A percentile compares a stretch with the other conserved stretches of the same genome.
Evolutionary conservation across 306 rosid genomes (phyloP).

Genomic region (Clitoria ternatea): DNA sequence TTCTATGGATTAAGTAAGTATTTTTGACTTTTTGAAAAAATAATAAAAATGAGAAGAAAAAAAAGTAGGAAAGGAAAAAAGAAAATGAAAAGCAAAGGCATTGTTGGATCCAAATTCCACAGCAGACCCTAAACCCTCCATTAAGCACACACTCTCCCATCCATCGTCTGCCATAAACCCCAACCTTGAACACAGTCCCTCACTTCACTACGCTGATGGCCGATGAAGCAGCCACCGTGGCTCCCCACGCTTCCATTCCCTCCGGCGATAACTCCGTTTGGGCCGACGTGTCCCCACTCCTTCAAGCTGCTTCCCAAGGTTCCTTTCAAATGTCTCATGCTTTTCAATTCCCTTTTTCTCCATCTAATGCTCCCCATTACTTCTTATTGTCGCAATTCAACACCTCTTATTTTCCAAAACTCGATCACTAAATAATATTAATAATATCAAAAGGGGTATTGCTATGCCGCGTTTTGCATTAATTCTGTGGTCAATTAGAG

Average conservation of each 20-base stretch:
- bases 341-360: background rate
- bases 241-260: slow-evolving; percentile 55
- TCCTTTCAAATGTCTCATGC: background rate
- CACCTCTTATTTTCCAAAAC: too few species aligned
- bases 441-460: background rate
- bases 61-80: background rate
- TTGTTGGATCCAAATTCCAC: background rate
- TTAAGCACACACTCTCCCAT: background rate
- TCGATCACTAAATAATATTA: background rate
- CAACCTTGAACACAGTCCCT: too few species aligned
- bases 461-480: background rate
- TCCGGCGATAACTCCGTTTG: slow-evolving; percentile 74
- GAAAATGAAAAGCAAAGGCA: background rate
- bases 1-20: too few species aligned
- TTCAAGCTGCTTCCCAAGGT: slow-evolving; percentile 81
- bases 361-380: background rate
- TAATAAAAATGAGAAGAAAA: background rate
- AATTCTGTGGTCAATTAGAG: background rate
- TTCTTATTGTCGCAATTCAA: background rate
- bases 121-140: slow-evolving; percentile 6
- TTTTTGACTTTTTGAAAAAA: too few species aligned
- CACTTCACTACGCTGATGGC: too few species aligned
- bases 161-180: too few species aligned
- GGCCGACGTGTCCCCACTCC: slow-evolving; percentile 86
- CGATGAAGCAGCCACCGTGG: slow-evolving; percentile 25